Evolutionary conservation across 31 red algal species (phyloP).

Genomic region (Odonthalia washingtoniensis): DNA sequence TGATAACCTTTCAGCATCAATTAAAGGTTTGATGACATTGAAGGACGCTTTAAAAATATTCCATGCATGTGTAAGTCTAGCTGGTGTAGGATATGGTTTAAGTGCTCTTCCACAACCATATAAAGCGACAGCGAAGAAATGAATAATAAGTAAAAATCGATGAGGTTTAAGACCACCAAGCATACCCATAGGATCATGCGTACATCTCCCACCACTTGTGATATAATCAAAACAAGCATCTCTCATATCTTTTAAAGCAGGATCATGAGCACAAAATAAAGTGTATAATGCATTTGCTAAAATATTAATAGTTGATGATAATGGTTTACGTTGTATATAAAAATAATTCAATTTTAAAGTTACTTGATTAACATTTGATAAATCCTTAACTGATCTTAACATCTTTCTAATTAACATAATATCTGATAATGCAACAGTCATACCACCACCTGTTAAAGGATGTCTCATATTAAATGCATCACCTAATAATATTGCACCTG

Average conservation of each 20-base stretch:
- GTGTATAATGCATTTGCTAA: slow-evolving; percentile 96
- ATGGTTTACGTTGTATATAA: slow-evolving; percentile 69
- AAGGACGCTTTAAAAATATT: slow-evolving; percentile 87
- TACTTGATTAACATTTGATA: slow-evolving; percentile 65
- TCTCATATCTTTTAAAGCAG: slow-evolving; percentile 81
- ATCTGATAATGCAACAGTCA: slow-evolving; percentile 98
- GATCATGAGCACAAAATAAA: slow-evolving; percentile 83
- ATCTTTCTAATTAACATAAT: slow-evolving; percentile 69
- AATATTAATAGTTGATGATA: slow-evolving; percentile 96
- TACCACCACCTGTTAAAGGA: slow-evolving; percentile 97
- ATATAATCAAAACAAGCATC: slow-evolving; percentile 95
- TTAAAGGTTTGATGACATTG: slow-evolving; percentile 97
- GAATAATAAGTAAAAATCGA: slow-evolving; percentile 84
- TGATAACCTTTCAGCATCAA: slow-evolving; percentile 88
- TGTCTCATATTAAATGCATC: slow-evolving; percentile 99
- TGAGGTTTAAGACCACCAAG: slow-evolving; percentile 89
- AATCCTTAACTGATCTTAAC: slow-evolving; percentile 55
- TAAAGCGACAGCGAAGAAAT: slow-evolving; percentile 97
- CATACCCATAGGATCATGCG: slow-evolving; percentile 92
- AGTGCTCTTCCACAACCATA: slow-evolving; percentile 86
- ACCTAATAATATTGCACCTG: slow-evolving; percentile 90
- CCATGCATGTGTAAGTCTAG: slow-evolving; percentile 64
- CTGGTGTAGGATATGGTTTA: slow-evolving; percentile 71
- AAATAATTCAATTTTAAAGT: slow-evolving; percentile 59
- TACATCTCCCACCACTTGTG: slow-evolving; percentile 71